These are phyloP conservation scores for Clarireedia sp. DNA, from an alignment of 2,329 filamentous ascomycete genomes.

Conservation along the genomic window DNA sequence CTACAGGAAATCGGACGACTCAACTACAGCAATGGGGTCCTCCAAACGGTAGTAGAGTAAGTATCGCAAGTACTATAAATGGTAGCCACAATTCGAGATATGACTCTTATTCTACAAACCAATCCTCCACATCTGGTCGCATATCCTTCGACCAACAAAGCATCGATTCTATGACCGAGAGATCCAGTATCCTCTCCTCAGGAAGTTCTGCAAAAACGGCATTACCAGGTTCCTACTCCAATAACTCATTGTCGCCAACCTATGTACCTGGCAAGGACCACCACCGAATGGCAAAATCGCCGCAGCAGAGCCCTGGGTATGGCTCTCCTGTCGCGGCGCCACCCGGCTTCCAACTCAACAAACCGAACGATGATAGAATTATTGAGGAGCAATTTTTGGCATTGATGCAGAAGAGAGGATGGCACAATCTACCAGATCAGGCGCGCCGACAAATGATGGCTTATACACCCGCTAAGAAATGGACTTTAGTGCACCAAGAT, in stretches of 20 bases:
- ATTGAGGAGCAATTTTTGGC: slow-evolving; percentile 88
- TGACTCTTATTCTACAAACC: slow-evolving; percentile 48
- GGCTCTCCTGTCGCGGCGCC: slow-evolving; percentile 16
- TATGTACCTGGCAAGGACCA: slow-evolving; percentile 37
- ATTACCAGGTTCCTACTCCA: slow-evolving; percentile 48
- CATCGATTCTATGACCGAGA: slow-evolving; percentile 52
- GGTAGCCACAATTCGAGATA: slow-evolving; percentile 52
- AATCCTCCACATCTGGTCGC: slow-evolving; percentile 24
- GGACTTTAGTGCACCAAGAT: slow-evolving; percentile 94
- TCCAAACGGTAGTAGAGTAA: slow-evolving; percentile 34
- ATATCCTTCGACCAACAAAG: slow-evolving; percentile 58
- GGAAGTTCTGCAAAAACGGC: slow-evolving; percentile 45
- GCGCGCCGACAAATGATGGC: slow-evolving; percentile 92
- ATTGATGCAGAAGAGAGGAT: slow-evolving; percentile 94
- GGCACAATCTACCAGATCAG: slow-evolving; percentile 94
- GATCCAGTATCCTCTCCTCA: slow-evolving; percentile 48
- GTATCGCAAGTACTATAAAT: slow-evolving; percentile 43
- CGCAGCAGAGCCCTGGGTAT: slow-evolving; percentile 18
- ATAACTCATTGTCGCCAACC: slow-evolving; percentile 38
- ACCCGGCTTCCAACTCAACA: slow-evolving; percentile 51
- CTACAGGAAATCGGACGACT: slow-evolving; percentile 58
- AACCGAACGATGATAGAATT: slow-evolving; percentile 71
- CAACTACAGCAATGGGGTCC: slow-evolving; percentile 74
- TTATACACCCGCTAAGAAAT: slow-evolving; percentile 91
- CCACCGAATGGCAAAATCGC: slow-evolving; percentile 49